Evolutionary conservation across 495 filamentous ascomycete genomes (phyloP), one percentile per base, ranked within the genome.

Genomic region (Xylaria acuta): DNA sequence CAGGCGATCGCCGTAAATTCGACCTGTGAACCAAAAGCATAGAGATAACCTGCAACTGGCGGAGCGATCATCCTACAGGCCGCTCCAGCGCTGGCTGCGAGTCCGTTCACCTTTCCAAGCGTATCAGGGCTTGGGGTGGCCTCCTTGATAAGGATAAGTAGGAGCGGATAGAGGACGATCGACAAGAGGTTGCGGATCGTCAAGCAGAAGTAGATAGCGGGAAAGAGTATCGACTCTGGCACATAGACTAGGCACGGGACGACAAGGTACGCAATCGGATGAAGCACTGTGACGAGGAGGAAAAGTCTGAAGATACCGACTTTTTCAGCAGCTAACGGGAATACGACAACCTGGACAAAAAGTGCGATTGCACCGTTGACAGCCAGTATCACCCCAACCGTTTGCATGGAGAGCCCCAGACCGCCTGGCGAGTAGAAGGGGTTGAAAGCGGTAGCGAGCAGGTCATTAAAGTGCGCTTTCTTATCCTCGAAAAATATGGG

Each of bases 401-500:
- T 85, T 67, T 89, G 90, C 36, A 90, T 90, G 0, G 90, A 90
- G 18, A 96, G 84, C 12, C 92, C 93, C 0, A 96, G 81, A 14
- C 93, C 93, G 25, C 93, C 93, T 0, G 91, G 89, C 9, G 94
- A 88, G 74, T 90, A 85, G 45, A 91, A 83, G 3, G 82, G 82
- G 16, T 82, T 82, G 5, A 76, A 73, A 32, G 71, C 72, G 0
- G 70, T 71, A 51, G 73, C 59, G 12, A 75, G 60, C 12, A 67
- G 7, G n/a, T 72, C 54, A 32, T 73, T 53, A 6, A 76, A 74
- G 1, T 76, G 73, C 14, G 78, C 75, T 43, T 83, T 84, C 59
- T 90, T 84, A 72, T 96, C 93, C 79, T 95, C 92, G 25, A 95
- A 83, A 81, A 94, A 96, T 36, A 96, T 95, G 6, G 93, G 93